Evolutionary conservation across 2,329 filamentous ascomycete genomes (phyloP).

Genomic region (Colletotrichum gloeosporioides): DNA sequence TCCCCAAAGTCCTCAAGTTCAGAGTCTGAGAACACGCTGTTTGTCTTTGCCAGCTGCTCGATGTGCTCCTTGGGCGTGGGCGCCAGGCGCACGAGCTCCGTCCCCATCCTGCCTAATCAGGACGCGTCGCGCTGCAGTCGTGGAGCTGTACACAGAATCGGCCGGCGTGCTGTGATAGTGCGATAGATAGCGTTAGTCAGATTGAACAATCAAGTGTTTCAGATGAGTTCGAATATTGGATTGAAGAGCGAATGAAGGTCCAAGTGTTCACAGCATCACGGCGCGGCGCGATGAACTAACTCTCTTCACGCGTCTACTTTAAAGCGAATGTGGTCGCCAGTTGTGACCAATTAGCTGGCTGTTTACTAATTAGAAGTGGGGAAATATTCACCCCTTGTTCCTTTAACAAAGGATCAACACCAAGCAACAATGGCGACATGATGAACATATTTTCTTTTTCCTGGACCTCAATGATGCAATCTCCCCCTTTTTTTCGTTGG

Average conservation of each 20-base stretch:
- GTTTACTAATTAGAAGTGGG: not conserved
- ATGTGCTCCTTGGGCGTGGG: not conserved
- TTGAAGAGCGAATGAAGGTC: not conserved
- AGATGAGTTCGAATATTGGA: not conserved
- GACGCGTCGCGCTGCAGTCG: not conserved
- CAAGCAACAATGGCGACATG: not conserved
- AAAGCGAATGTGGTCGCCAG: accelerated
- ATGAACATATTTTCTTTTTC: not conserved
- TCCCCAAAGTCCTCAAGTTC: not conserved
- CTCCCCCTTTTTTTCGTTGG: not conserved
- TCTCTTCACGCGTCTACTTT: not conserved
- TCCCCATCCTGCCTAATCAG: not conserved
- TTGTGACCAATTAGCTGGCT: not conserved
- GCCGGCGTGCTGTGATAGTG: not conserved
- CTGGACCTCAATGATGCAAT: not conserved
- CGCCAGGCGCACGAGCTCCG: not conserved
- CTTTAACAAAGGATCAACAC: not conserved
- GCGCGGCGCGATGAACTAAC: not conserved
- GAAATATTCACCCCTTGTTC: not conserved
- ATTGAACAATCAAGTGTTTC: not conserved
- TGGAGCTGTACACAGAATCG: not conserved
- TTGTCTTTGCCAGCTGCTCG: not conserved
- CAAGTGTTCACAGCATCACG: not conserved
- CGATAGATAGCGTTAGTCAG: not conserved
- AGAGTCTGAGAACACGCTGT: not conserved